Evolutionary conservation across 495 filamentous ascomycete genomes (phyloP), one percentile per base, ranked within the genome.

Genomic region (Cercophora samala): DNA sequence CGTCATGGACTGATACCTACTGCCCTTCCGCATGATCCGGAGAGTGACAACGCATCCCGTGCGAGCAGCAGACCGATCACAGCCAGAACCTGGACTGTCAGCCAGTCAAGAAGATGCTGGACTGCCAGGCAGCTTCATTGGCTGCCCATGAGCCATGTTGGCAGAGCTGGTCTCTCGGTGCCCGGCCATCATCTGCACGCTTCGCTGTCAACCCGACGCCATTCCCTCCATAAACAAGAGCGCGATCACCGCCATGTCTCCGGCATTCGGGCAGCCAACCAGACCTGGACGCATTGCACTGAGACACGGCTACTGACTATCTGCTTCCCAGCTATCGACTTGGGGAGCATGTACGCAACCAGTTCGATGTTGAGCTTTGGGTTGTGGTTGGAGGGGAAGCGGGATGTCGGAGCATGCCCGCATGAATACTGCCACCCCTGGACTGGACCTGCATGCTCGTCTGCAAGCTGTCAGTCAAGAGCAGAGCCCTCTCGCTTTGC

Each of bases 21-120:
- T 42, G 22, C 37, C n/a, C 29, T 9, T 56, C 3, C 46, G 66
- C 66, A 61, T 64, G 65, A 29, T 64, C 55, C 60, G 46, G 64
- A 60, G 60, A 53, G 54, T 74, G 69, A 67, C 69, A 74, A n/a
- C 69, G 29, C 72, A 70, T 67, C 69, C 53, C 60, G 56, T 62
- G 42, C 60, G 65, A 68, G 62, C 66, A 32, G 29, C 55, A 24
- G 26, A 64, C 62, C 42, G n/a, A n/a, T n/a, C n/a, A n/a, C n/a
- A n/a, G n/a, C n/a, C n/a, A n/a, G n/a, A n/a, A n/a, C n/a, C n/a
- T n/a, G n/a, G n/a, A n/a, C 56, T 54, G 52, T 42, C 58, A 29
- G 32, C 37, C 53, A 59, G 58, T 51, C 37, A 63, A 64, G 56
- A 60, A 25, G 52, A 69, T 56, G 60, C 13, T 61, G 60, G 55